Percentiles rank a stretch among this genome's conserved stretches.
Evolutionary conservation across 495 filamentous ascomycete genomes (phyloP).

Genomic region (Stereocaulon alpinum): DNA sequence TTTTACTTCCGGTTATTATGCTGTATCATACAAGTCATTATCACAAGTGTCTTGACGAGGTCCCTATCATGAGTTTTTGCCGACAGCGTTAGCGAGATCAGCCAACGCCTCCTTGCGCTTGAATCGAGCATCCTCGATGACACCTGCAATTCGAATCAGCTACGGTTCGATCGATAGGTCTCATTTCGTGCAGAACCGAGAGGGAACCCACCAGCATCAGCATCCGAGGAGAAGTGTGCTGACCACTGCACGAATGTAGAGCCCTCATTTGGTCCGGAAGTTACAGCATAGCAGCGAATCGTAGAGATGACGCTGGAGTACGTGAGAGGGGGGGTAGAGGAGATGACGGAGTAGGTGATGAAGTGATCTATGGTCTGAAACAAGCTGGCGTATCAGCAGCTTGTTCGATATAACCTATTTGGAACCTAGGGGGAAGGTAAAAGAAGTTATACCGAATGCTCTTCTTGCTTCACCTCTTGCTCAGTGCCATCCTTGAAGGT

Average conservation of each 20-base stretch:
- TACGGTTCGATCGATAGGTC: neutral
- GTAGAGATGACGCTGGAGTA: constrained; percentile 55
- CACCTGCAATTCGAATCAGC: constrained; percentile 34
- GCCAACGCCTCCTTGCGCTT: constrained; percentile 59
- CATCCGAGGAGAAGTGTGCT: constrained; percentile 56
- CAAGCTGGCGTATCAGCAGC: neutral
- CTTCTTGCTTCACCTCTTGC: constrained; percentile 60
- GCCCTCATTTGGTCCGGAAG: constrained; percentile 47
- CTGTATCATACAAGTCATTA: neutral
- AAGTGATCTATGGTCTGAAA: constrained; percentile 53
- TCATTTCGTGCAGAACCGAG: neutral
- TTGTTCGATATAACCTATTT: neutral
- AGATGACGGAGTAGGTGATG: constrained; percentile 60
- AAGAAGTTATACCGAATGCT: constrained; percentile 45
- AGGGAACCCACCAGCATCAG: constrained; percentile 47
- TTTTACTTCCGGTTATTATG: neutral
- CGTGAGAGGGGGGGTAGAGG: constrained; percentile 43
- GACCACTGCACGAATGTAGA: constrained; percentile 54
- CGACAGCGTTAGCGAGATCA: constrained; percentile 46
- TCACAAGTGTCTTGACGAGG: neutral
- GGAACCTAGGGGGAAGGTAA: neutral
- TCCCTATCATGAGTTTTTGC: constrained; percentile 32
- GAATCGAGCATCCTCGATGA: constrained; percentile 62
- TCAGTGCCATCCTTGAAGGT: constrained; percentile 52
- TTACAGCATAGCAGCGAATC: constrained; percentile 49